Percentiles rank a stretch among this genome's conserved stretches.
These are phyloP conservation scores for Phytopythium litorale DNA, from an alignment of 352 stramenopile genomes.

Conservation along the genomic window DNA sequence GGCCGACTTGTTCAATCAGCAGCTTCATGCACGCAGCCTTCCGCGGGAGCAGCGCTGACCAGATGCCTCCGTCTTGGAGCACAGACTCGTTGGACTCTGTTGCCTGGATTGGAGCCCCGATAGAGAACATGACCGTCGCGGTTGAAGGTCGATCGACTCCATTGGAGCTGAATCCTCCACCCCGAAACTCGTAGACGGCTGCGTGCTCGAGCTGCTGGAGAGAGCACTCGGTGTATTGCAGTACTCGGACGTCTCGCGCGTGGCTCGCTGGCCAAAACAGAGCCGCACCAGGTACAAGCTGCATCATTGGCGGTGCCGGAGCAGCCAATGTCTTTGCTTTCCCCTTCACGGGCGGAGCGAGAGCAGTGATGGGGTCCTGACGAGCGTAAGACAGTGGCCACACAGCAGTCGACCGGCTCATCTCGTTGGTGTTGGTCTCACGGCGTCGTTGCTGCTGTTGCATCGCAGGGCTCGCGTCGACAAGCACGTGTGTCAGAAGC, in stretches of 20 bases:
- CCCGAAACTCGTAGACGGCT: constrained; percentile 54
- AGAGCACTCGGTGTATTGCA: constrained; percentile 37
- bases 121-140: constrained; percentile 19
- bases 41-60: constrained; percentile 44
- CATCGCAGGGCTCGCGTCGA: constrained; percentile 23
- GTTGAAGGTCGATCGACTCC: neutral
- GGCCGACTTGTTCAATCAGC: constrained; percentile 45
- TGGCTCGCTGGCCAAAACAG: constrained; percentile 50
- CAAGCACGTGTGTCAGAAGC: constrained; percentile 22
- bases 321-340: neutral
- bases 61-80: constrained; percentile 20
- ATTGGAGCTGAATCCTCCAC: neutral
- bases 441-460: constrained; percentile 16
- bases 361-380: constrained; percentile 12
- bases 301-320: neutral
- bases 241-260: constrained; percentile 25
- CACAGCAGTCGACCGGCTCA: neutral
- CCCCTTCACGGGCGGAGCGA: neutral
- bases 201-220: constrained; percentile 38
- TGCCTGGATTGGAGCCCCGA: constrained; percentile 18
- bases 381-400: constrained; percentile 45
- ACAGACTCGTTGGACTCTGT: neutral
- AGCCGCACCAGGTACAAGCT: constrained; percentile 19
- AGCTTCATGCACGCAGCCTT: constrained; percentile 70
- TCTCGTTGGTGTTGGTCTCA: constrained; percentile 12